Percentiles rank a stretch among this genome's conserved stretches.
These are phyloP conservation scores for Hyparrhenia diplandra DNA, from an alignment of 176 grass and related monocot species.

Conservation along the genomic window DNA sequence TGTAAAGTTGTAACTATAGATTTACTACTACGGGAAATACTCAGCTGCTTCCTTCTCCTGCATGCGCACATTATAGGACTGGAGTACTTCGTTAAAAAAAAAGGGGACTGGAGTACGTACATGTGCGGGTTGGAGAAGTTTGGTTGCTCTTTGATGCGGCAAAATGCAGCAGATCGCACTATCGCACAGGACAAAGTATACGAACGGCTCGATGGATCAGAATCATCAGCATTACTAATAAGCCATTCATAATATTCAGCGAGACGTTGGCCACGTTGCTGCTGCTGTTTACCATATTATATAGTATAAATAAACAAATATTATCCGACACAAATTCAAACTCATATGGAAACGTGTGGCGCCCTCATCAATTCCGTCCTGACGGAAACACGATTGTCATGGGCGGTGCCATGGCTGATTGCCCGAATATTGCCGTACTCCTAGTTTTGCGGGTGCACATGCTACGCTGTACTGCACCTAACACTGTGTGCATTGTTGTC, in stretches of 20 bases:
- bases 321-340: not conserved
- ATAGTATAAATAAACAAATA: too few species aligned
- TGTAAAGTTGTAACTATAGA: not conserved
- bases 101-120: too few species aligned
- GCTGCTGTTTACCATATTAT: too few species aligned
- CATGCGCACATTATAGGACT: too few species aligned
- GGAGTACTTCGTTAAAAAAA: too few species aligned
- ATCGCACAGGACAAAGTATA: too few species aligned
- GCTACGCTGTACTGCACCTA: not conserved
- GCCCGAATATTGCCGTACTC: not conserved
- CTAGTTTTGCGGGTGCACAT: constrained; percentile 15
- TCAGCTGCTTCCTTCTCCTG: not conserved
- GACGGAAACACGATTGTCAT: not conserved
- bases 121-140: not conserved
- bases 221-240: not conserved
- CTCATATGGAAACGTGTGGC: not conserved
- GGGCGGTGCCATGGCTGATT: not conserved
- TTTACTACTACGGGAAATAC: too few species aligned
- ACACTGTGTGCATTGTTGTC: too few species aligned
- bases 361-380: not conserved
- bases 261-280: too few species aligned
- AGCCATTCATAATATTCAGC: too few species aligned
- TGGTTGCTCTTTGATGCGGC: not conserved
- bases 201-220: too few species aligned
- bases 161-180: not conserved